Evolutionary conservation across 805 yeast species (phyloP).

Genomic region (Pichia cephalocereana): DNA sequence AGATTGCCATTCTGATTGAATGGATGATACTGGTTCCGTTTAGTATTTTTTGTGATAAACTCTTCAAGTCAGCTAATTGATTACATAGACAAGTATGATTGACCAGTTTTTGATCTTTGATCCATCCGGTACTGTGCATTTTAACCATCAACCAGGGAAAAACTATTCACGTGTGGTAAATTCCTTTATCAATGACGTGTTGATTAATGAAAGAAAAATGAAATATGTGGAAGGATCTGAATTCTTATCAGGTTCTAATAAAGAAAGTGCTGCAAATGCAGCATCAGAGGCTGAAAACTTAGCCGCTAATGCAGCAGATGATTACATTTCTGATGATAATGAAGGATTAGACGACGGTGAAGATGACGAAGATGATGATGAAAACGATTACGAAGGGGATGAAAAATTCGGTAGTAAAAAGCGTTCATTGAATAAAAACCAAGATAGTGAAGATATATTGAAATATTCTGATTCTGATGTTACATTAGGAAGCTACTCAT

Average conservation of each 20-base stretch:
- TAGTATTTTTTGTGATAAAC: no score
- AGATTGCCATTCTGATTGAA: no score
- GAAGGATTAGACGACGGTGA: background rate
- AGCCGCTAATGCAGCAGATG: background rate
- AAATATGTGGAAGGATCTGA: constrained; percentile 17
- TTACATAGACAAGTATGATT: constrained; percentile 22
- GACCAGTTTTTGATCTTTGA: constrained; percentile 43
- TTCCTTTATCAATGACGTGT: constrained; percentile 38
- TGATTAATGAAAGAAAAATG: constrained; percentile 32
- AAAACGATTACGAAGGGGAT: background rate
- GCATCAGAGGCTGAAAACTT: background rate
- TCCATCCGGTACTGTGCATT: constrained; percentile 44
- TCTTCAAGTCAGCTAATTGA: no score
- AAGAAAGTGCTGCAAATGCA: constrained; percentile 2
- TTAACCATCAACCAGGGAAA: constrained; percentile 34
- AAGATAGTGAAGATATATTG: constrained; percentile 15
- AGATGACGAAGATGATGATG: constrained; percentile 1
- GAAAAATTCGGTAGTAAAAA: background rate
- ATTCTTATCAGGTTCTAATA: background rate
- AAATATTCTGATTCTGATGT: constrained; percentile 17
- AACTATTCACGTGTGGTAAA: constrained; percentile 34
- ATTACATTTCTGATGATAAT: background rate
- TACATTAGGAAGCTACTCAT: constrained; percentile 22
- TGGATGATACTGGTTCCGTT: no score
- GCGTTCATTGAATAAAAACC: constrained; percentile 11